phyloP scores from a whole-genome alignment of 2,329 filamentous ascomycete species.

The Ceratocystis alfenasii region DNA sequence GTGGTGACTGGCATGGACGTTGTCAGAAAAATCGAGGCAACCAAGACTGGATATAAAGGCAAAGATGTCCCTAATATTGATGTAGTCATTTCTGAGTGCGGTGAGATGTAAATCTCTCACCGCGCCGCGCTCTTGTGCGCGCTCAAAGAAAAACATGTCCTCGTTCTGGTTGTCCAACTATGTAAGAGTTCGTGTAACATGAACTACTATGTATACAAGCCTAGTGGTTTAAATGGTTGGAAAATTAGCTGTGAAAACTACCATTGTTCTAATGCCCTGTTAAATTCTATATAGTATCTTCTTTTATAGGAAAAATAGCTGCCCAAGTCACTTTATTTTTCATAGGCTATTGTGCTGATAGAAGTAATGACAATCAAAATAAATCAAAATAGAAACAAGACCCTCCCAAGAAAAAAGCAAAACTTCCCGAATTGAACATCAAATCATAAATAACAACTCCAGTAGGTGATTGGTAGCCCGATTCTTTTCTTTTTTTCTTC shows the following conservation, averaged over 20 bases:
- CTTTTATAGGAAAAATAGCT: too few species aligned
- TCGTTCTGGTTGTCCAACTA: not conserved
- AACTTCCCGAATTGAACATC: not conserved
- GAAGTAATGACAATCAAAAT: not conserved
- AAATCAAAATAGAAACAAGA: not conserved
- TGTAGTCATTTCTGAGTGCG: conserved; percentile 73
- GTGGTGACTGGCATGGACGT: conserved; percentile 85
- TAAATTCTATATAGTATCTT: not conserved
- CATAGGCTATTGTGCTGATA: too few species aligned
- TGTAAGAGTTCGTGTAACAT: not conserved
- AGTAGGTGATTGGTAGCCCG: too few species aligned
- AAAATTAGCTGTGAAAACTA: not conserved
- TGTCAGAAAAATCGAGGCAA: conserved; percentile 83
- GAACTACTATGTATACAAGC: too few species aligned
- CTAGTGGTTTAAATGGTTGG: too few species aligned
- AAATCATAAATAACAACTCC: not conserved
- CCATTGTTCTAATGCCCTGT: not conserved
- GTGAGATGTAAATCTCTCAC: conserved; percentile 60
- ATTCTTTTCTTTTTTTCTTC: too few species aligned
- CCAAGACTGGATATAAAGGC: conserved; percentile 60
- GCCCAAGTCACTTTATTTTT: too few species aligned
- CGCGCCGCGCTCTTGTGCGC: too few species aligned
- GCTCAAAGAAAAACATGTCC: not conserved
- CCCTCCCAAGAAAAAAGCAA: not conserved
- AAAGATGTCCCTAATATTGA: conserved; percentile 78